phyloP scores from a whole-genome alignment of 495 filamentous ascomycete species.

The Xylona heveae region DNA sequence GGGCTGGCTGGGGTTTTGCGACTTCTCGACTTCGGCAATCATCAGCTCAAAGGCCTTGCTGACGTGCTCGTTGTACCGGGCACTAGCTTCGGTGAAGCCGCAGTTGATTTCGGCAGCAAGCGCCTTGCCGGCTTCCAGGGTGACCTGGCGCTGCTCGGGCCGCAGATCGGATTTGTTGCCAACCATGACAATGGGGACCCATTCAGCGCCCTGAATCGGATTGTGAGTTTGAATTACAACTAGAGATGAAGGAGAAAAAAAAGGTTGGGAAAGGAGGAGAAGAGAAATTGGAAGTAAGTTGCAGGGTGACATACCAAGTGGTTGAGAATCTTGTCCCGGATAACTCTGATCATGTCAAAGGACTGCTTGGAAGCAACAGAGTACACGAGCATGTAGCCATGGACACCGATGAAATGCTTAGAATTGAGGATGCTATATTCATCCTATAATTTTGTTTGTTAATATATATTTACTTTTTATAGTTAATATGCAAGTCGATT shows the following conservation, averaged over 20 bases:
- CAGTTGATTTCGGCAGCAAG: constrained; percentile 74
- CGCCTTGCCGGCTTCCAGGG: constrained; percentile 57
- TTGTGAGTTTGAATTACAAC: constrained; percentile 1
- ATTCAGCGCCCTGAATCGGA: constrained; percentile 80
- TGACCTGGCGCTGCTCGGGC: constrained; percentile 80
- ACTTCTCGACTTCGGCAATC: constrained; percentile 87
- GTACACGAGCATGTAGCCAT: constrained; percentile 98
- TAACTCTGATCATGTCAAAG: constrained; percentile 90
- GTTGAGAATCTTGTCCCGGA: constrained; percentile 92
- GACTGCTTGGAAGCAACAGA: constrained; percentile 81
- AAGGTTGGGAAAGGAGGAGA: constrained; percentile 3
- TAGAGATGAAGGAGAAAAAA: constrained; percentile 1
- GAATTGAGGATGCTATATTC: constrained; percentile 96
- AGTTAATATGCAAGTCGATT: no score
- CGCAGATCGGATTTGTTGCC: constrained; percentile 95
- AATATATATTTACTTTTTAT: no score
- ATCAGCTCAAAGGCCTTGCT: constrained; percentile 81
- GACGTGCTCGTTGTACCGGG: constrained; percentile 86
- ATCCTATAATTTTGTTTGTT: constrained; percentile 60
- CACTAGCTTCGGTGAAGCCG: constrained; percentile 86
- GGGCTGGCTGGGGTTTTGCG: constrained; percentile 72
- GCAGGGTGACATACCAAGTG: constrained; percentile 51
- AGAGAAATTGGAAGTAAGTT: constrained; percentile 1
- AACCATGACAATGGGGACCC: constrained; percentile 81
- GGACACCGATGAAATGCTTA: constrained; percentile 98